phyloP scores from a whole-genome alignment of 176 grass and related monocot genomes.

The Alopecurus myosuroides region DNA sequence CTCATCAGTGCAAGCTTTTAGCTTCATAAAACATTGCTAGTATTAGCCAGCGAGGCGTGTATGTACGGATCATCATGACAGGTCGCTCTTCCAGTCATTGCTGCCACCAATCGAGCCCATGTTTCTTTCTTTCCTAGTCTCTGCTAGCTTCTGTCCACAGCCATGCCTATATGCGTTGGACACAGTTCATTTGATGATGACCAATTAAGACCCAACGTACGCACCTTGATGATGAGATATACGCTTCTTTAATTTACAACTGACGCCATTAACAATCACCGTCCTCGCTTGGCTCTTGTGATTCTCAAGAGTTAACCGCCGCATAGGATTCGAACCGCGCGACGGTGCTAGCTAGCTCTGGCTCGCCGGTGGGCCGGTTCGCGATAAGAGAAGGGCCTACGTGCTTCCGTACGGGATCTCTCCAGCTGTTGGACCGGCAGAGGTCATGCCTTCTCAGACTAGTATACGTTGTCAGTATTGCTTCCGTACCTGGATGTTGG shows the following conservation, averaged over 20 bases:
- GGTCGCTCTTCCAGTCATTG: background rate
- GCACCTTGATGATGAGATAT: conserved; percentile 14
- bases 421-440: background rate
- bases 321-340: conserved; percentile 7
- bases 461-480: background rate
- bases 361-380: background rate
- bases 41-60: background rate
- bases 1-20: conserved; percentile 8
- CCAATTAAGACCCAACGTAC: background rate
- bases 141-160: background rate
- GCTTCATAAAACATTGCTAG: background rate
- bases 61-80: background rate
- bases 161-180: background rate
- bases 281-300: background rate
- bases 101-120: no score
- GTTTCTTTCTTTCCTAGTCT: background rate
- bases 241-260: conserved; percentile 30
- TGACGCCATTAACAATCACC: conserved; percentile 17
- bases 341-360: conserved; percentile 19
- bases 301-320: background rate
- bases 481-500: background rate
- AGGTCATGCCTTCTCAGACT: background rate
- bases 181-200: background rate
- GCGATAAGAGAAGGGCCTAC: background rate
- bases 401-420: conserved; percentile 21